Base-by-base conservation (phyloP, 2,329 filamentous ascomycete species). In the Phyllosticta paracitricarpa region DNA sequence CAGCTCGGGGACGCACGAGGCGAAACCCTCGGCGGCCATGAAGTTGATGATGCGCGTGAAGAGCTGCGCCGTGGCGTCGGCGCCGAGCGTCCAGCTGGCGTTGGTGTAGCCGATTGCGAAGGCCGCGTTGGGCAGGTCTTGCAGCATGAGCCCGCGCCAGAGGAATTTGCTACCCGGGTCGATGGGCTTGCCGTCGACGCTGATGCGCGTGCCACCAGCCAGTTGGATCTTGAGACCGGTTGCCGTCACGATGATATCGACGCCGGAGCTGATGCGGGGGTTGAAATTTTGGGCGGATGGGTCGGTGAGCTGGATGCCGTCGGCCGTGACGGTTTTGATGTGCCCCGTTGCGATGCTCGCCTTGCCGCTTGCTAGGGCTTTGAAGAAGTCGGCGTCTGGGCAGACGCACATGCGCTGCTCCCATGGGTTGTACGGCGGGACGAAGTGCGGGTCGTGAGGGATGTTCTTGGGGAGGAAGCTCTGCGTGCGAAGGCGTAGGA, bases 361-460 rank as follows among this genome's bases (percentile, higher is more conserved):
- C 61, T 78, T 79, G 33, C 81, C 82, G 1, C 72, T 68, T 17
- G 77, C 76, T 19, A 85, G 73, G 35, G 75, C 73, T 24, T 77
- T 69, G 74, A 82, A 85, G 70, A 84, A 84, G 68, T 85, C 83
- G 22, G 80, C 81, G 61, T 84, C 79, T 0, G 82, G 81, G n/a
- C 76, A 86, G 63, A 90, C 76, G 67, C 90, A 94, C 7, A 94
- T 76, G 0, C 91, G 83, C 71, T 95, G 89, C 60, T 91, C 81
- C 79, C 89, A 81, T 1, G 78, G 78, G 60, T 77, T 76, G 69
- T 81, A 81, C 12, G 65, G 68, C 0, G 78, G 78, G 4, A 76
- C 75, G 69, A 81, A 79, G 65, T 79, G 72, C 0, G 76, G 76
- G 57, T 78, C 75, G 59, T 73, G 66, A 6, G 71, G 69, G 54